These are phyloP conservation scores for Yamadazyma paraphyllophila DNA, from an alignment of 805 yeast species.

Conservation along the genomic window DNA sequence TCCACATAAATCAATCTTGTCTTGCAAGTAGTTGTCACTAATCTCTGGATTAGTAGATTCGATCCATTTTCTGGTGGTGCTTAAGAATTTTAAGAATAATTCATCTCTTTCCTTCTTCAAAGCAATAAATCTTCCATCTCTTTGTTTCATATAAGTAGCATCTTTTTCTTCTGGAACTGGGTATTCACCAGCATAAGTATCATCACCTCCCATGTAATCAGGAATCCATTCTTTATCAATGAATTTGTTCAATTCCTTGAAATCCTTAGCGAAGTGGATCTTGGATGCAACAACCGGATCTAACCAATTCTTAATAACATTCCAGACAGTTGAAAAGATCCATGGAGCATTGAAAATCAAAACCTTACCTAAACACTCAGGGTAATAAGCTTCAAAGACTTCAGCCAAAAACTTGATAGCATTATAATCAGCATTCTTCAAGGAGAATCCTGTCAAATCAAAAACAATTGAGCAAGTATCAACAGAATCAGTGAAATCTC, in stretches of 20 bases:
- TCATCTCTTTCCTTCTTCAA: constrained; percentile 53
- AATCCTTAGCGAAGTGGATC: constrained; percentile 74
- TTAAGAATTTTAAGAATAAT: constrained; percentile 53
- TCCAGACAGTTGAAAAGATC: constrained; percentile 95
- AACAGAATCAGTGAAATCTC: constrained; percentile 56
- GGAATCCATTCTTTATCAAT: constrained; percentile 65
- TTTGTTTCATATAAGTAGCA: constrained; percentile 33
- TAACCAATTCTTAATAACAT: constrained; percentile 85
- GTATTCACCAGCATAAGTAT: constrained; percentile 56
- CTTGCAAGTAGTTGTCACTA: constrained; percentile 47
- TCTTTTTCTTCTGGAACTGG: constrained; percentile 64
- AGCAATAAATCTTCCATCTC: constrained; percentile 28
- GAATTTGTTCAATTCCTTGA: constrained; percentile 63
- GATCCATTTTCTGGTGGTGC: constrained; percentile 76
- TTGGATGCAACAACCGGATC: constrained; percentile 96
- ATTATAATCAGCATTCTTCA: constrained; percentile 89
- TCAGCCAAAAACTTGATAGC: constrained; percentile 87
- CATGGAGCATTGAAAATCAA: constrained; percentile 94
- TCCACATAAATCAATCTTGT: constrained; percentile 52
- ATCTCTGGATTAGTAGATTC: constrained; percentile 54
- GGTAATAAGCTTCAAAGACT: constrained; percentile 94
- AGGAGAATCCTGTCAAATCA: constrained; percentile 81
- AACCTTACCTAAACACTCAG: constrained; percentile 84
- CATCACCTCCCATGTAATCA: constrained; percentile 71
- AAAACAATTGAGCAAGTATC: constrained; percentile 70